Evolutionary conservation across 768 basidiomycete species (phyloP).

Genomic region (Leccinum truebloodii): DNA sequence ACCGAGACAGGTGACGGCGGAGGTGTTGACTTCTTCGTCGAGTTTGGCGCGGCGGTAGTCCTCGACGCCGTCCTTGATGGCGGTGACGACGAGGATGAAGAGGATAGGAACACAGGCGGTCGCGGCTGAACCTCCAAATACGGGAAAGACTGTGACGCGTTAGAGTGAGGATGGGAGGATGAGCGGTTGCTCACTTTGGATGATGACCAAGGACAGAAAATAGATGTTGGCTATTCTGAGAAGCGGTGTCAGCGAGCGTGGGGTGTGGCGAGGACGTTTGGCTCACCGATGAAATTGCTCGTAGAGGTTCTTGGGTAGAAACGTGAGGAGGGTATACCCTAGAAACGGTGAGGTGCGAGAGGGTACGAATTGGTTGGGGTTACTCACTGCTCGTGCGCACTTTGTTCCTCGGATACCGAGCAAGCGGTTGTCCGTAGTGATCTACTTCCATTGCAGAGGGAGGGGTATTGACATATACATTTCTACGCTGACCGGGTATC

Average conservation of each 20-base stretch:
- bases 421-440: constrained; percentile 71
- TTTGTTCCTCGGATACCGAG: constrained; percentile 88
- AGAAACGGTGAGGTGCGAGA: constrained; percentile 3
- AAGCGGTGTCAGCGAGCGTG: background rate
- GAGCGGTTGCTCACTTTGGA: constrained; percentile 57
- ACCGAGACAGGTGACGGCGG: constrained; percentile 85
- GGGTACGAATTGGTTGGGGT: background rate
- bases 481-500: constrained; percentile 59
- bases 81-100: constrained; percentile 87
- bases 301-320: constrained; percentile 90
- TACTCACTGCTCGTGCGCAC: constrained; percentile 88
- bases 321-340: constrained; percentile 92
- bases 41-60: constrained; percentile 88
- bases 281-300: constrained; percentile 90
- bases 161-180: constrained; percentile 3
- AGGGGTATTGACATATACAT: constrained; percentile 79
- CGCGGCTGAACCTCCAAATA: constrained; percentile 86
- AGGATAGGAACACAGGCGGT: constrained; percentile 83
- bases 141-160: constrained; percentile 65
- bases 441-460: constrained; percentile 67
- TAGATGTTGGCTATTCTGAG: constrained; percentile 87
- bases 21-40: constrained; percentile 95
- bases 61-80: constrained; percentile 94
- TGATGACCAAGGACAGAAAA: constrained; percentile 79
- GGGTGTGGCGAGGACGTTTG: too few relatives aligned